These are phyloP conservation scores for Paramecium primaurelia DNA, from an alignment of 73 alveolate species.

Conservation along the genomic window DNA sequence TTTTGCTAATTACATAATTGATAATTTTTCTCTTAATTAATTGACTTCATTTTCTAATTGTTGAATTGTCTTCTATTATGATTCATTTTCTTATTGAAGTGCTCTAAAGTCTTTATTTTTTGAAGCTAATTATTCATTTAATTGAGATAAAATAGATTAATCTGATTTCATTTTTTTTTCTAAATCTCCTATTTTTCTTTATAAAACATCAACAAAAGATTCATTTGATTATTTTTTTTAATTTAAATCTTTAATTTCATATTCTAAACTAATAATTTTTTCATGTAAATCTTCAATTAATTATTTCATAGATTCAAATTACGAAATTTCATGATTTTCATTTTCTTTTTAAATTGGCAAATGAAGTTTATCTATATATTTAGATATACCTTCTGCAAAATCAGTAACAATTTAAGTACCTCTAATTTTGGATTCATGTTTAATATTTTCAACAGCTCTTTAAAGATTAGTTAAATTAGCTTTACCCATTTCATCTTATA, in stretches of 20 bases:
- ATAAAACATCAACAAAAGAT: not conserved
- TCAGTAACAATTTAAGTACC: not conserved
- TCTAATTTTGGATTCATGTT: not conserved
- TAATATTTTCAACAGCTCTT: not conserved
- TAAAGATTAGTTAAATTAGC: not conserved
- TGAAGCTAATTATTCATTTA: not conserved
- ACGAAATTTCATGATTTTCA: not conserved
- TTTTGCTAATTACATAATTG: not conserved
- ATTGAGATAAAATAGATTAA: not conserved
- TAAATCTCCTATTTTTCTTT: not conserved
- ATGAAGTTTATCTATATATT: not conserved
- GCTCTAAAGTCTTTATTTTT: not conserved
- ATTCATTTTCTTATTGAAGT: not conserved
- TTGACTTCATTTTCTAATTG: not conserved
- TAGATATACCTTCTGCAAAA: not conserved
- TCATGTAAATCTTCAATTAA: not conserved
- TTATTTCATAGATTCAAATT: not conserved
- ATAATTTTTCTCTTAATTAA: not conserved
- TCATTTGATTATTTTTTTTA: not conserved
- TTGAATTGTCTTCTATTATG: not conserved
- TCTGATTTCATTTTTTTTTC: not conserved
- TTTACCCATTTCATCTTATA: not conserved
- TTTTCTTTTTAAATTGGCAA: not conserved
- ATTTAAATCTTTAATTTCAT: not conserved
- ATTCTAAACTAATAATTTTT: not conserved